These are phyloP conservation scores for Pythium volutum DNA, from an alignment of 352 stramenopile species.

Conservation along the genomic window DNA sequence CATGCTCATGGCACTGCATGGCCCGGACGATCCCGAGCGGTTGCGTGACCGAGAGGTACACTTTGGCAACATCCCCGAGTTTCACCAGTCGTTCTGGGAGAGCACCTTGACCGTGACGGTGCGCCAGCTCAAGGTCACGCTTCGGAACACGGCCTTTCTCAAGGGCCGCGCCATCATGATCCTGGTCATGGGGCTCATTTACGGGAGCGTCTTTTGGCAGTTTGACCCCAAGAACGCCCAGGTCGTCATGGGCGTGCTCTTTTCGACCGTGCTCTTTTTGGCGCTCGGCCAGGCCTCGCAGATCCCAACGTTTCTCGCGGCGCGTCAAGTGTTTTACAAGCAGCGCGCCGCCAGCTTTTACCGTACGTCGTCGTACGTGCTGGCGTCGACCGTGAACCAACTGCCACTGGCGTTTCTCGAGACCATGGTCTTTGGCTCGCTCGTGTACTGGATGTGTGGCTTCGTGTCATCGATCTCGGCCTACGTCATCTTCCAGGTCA, in stretches of 20 bases:
- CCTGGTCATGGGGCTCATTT: constrained; percentile 52
- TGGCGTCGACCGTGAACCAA: constrained; percentile 47
- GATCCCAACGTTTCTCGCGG: constrained; percentile 78
- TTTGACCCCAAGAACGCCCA: constrained; percentile 47
- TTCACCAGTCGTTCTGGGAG: constrained; percentile 41
- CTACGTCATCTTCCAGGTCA: constrained; percentile 43
- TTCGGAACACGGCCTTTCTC: constrained; percentile 54
- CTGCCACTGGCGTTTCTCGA: constrained; percentile 63
- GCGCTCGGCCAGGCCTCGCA: constrained; percentile 72
- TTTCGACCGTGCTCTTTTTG: constrained; percentile 81
- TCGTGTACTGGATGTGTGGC: constrained; percentile 87
- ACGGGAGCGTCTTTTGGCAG: constrained; percentile 48
- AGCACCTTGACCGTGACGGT: constrained; percentile 44
- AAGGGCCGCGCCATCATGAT: constrained; percentile 44
- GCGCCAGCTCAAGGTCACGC: constrained; percentile 65
- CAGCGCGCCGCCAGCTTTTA: constrained; percentile 87
- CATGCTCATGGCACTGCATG: constrained; percentile 66
- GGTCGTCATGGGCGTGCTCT: constrained; percentile 79
- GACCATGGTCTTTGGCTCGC: constrained; percentile 76
- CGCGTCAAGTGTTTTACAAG: constrained; percentile 81
- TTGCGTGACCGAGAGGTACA: constrained; percentile 50
- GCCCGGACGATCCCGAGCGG: constrained; percentile 84
- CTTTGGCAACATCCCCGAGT: constrained; percentile 32
- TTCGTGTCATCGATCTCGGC: constrained; percentile 35
- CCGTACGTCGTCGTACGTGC: constrained; percentile 73